Conservation (phyloP, 331 rosid genomes). For the Stylosanthes scabra region DNA sequence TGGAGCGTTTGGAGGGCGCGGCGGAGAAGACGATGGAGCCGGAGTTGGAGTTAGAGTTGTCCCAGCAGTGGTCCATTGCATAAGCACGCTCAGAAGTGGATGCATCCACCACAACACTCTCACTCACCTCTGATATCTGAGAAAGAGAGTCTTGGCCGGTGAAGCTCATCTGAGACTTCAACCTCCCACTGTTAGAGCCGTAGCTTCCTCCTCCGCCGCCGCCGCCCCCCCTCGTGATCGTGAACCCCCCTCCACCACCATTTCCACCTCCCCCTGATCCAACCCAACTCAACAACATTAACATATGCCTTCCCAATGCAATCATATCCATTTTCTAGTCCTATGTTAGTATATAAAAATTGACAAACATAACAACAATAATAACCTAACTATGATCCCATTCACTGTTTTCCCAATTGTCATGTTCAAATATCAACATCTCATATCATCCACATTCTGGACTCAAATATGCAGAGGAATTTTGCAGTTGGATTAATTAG, state of each 20-base stretch:
- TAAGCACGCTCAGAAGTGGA: conserved; percentile 48
- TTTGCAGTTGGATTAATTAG: too few relatives aligned
- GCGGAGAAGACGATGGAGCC: conserved; percentile 75
- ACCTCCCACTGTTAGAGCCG: conserved; percentile 30
- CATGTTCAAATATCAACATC: too few relatives aligned
- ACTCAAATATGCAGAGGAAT: too few relatives aligned
- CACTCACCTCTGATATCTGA: conserved; percentile 66
- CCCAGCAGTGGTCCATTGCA: conserved; percentile 78
- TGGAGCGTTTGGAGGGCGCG: conserved; percentile 61
- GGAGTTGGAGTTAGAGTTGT: conserved; percentile 61
- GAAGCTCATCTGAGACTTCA: conserved; percentile 86
- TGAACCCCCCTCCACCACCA: conserved; percentile 27
- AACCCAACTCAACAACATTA: background rate
- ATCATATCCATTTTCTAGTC: background rate
- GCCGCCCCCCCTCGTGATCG: conserved; percentile 37
- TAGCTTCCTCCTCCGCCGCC: conserved; percentile 36
- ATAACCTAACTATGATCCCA: too few relatives aligned
- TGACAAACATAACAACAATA: too few relatives aligned
- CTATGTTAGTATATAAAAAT: background rate
- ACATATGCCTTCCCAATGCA: background rate
- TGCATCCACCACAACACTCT: conserved; percentile 47
- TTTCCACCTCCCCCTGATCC: background rate
- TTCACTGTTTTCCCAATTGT: too few relatives aligned
- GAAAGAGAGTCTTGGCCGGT: conserved; percentile 74
- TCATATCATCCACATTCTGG: too few relatives aligned